Evolutionary conservation across 2,329 filamentous ascomycete species (phyloP).

Genomic region (Trichoderma pleuroti): DNA sequence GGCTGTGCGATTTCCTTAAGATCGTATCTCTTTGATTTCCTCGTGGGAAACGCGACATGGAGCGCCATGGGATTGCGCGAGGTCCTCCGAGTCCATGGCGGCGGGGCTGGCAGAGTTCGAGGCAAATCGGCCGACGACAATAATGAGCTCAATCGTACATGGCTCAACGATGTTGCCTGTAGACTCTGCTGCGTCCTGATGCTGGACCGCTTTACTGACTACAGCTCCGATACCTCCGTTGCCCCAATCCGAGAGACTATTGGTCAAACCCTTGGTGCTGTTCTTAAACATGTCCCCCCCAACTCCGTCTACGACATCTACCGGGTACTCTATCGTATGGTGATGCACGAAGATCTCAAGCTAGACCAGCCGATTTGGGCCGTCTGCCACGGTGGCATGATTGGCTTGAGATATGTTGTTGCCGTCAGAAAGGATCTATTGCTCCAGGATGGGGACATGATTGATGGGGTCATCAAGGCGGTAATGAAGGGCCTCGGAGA

Average conservation of each 20-base stretch:
- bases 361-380: conserved; percentile 80
- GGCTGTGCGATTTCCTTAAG: conserved; percentile 88
- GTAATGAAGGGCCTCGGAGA: conserved; percentile 95
- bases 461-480: conserved; percentile 86
- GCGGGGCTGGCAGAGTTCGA: conserved; percentile 74
- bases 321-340: conserved; percentile 77
- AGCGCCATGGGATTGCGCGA: conserved; percentile 94
- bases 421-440: conserved; percentile 91
- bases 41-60: conserved; percentile 96
- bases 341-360: conserved; percentile 82
- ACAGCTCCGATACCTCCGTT: conserved; percentile 94
- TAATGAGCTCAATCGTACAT: conserved; percentile 72
- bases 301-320: conserved; percentile 82
- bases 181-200: conserved; percentile 94
- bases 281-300: conserved; percentile 77
- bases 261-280: conserved; percentile 86
- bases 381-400: conserved; percentile 96
- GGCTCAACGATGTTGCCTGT: conserved; percentile 94
- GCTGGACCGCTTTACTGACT: conserved; percentile 95
- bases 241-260: conserved; percentile 94
- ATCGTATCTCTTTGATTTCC: conserved; percentile 86
- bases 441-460: conserved; percentile 75
- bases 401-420: conserved; percentile 89
- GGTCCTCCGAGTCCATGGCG: conserved; percentile 85
- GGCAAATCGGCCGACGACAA: conserved; percentile 73